Base-by-base conservation (phyloP, 2,329 filamentous ascomycete species). In the Purpureocillium takamizusanense region DNA sequence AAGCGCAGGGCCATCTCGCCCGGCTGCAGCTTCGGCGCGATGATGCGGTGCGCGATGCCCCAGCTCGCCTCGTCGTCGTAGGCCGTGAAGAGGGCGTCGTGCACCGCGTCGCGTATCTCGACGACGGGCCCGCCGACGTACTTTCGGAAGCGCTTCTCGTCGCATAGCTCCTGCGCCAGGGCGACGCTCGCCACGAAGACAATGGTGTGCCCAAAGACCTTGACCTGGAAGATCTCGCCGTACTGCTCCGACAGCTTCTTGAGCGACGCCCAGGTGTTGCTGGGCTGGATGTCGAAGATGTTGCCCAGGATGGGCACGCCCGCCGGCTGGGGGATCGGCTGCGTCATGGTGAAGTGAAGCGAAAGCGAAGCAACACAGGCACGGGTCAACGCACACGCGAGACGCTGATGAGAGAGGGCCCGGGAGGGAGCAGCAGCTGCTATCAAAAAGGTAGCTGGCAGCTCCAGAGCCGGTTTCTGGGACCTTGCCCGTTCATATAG, bases 111-210 rank as follows among this genome's bases (percentile, higher is more conserved):
- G 16, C 69, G 63, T 40, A 74, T 74, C 59, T 74, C 67, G 36
- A 71, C 63, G 36, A 75, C 60, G 4, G 71, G 70, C 0, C 69
- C 70, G 23, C 68, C 68, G 2, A 75, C 69, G 43, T 60, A 72
- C 47, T 75, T 75, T 40, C 69, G 66, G 52, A 74, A 75, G 1
- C 70, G 65, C 48, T 60, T 66, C 58, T 74, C 57, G 50, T 75
- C 69, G 48, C 70, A 74, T 2, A 74, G 51, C 47, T 72, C 71
- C 17, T 63, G 59, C 17, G 69, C 62, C 7, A 74, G 61, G n/a
- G 61, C 65, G 7, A 57, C 59, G 37, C 69, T 65, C 11, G 68
- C 70, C 7, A 71, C 61, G 42, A 74, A 74, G 25, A 61, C 48
- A 15, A 63, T 45, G 16, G 52, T 55, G 8, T 55, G 48, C 15